Percentiles rank a stretch among this genome's conserved stretches.
Evolutionary conservation across 139 green algal genomes (phyloP).

Genomic region (Trebouxia sp.): DNA sequence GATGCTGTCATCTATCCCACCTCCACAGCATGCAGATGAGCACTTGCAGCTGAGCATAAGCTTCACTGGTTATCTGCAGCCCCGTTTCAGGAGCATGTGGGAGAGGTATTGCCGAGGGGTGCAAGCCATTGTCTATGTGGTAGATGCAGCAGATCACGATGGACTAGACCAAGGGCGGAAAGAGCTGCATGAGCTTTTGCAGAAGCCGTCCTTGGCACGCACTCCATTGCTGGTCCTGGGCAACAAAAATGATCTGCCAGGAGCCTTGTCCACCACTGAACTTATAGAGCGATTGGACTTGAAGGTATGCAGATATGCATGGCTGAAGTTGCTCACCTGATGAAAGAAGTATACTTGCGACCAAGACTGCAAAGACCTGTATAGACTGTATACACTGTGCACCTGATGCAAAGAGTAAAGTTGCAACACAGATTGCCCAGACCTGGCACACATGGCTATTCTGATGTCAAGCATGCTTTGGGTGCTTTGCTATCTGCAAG

Average conservation of each 20-base stretch:
- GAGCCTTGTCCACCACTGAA: slow-evolving; percentile 71
- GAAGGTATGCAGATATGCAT: slow-evolving; percentile 50
- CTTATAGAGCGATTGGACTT: slow-evolving; percentile 84
- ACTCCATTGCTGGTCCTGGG: slow-evolving; percentile 97
- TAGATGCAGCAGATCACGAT: slow-evolving; percentile 92
- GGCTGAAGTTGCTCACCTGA: neutral
- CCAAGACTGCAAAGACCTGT: neutral
- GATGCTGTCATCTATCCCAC: neutral
- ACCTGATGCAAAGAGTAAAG: too few species aligned
- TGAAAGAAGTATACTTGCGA: too few species aligned
- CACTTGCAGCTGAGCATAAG: neutral
- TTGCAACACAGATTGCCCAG: too few species aligned
- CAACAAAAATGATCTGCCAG: slow-evolving; percentile 97
- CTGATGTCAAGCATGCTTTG: too few species aligned
- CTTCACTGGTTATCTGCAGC: slow-evolving; percentile 56
- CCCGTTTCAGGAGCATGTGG: slow-evolving; percentile 96
- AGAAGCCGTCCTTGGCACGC: slow-evolving; percentile 66
- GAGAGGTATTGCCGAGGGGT: slow-evolving; percentile 98
- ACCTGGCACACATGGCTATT: too few species aligned
- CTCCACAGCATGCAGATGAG: neutral
- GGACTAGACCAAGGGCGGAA: slow-evolving; percentile 64
- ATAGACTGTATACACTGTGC: too few species aligned
- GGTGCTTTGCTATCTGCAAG: too few species aligned
- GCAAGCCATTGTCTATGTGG: slow-evolving; percentile 95
- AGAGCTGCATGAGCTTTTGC: slow-evolving; percentile 72